A percentile compares a stretch with the other conserved stretches of the same genome.
phyloP scores from a whole-genome alignment of 768 basidiomycete genomes.

The Leccinellum albellum region DNA sequence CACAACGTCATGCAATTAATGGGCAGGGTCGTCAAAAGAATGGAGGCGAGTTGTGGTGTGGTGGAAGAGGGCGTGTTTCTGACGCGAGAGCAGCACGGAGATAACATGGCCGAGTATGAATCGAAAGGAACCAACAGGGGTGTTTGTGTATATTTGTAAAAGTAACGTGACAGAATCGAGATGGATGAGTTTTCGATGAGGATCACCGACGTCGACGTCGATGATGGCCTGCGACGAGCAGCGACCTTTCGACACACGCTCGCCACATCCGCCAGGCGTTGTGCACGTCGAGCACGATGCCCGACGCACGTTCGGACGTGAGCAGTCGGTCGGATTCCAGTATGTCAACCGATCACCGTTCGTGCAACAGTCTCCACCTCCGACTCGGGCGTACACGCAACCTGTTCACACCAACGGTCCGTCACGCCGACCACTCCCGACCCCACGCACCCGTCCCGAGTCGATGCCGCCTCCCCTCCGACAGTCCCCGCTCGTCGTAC shows the following conservation, averaged over 20 bases:
- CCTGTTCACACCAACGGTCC: conserved; percentile 19
- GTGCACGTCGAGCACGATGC: conserved; percentile 12
- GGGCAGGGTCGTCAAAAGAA: conserved; percentile 65
- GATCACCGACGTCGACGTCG: background rate
- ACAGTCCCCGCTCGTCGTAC: conserved; percentile 20
- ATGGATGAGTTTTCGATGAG: conserved; percentile 7
- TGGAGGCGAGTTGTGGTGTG: conserved; percentile 50
- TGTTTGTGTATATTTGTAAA: background rate
- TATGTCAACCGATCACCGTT: conserved; percentile 11
- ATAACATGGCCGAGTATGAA: conserved; percentile 77
- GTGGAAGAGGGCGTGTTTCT: conserved; percentile 4
- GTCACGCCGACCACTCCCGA: conserved; percentile 28
- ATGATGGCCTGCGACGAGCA: conserved; percentile 25
- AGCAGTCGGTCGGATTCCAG: conserved; percentile 19
- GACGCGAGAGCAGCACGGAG: conserved; percentile 54
- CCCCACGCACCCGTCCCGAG: conserved; percentile 27
- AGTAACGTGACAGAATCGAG: background rate
- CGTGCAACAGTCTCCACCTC: conserved; percentile 11
- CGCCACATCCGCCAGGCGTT: conserved; percentile 9
- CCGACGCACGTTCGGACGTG: background rate
- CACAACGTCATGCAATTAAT: conserved; percentile 89
- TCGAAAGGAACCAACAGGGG: background rate
- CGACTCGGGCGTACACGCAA: conserved; percentile 2
- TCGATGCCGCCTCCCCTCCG: conserved; percentile 21
- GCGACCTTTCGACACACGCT: conserved; percentile 8